Conservation (phyloP, 495 filamentous ascomycete species). For the Penicillium longicatenatum region DNA sequence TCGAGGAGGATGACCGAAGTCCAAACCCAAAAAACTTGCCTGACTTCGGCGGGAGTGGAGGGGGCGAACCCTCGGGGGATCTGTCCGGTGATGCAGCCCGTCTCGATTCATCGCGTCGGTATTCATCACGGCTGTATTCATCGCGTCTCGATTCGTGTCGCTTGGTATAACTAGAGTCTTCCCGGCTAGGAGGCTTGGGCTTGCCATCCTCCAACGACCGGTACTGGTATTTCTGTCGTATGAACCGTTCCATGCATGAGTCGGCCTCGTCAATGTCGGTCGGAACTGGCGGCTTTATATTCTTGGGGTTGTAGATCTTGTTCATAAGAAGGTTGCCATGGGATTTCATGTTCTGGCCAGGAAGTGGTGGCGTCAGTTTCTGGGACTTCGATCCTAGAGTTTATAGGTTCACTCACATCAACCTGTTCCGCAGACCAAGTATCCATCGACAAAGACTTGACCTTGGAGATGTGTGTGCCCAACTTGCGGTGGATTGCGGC, state of each 20-base stretch:
- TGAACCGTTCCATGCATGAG: conserved; percentile 88
- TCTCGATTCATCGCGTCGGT: conserved; percentile 6
- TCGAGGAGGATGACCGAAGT: conserved; percentile 70
- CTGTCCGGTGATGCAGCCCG: background rate
- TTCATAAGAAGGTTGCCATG: conserved; percentile 86
- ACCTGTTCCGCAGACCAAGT: conserved; percentile 94
- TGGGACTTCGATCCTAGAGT: background rate
- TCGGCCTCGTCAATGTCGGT: conserved; percentile 90
- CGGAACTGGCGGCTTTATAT: conserved; percentile 77
- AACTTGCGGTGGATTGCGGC: conserved; percentile 93
- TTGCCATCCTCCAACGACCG: conserved; percentile 56
- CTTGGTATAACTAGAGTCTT: conserved; percentile 39
- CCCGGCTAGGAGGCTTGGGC: conserved; percentile 48
- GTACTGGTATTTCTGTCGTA: conserved; percentile 88
- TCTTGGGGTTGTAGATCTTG: conserved; percentile 81
- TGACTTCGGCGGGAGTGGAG: conserved; percentile 84
- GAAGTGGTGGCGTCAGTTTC: conserved; percentile 1
- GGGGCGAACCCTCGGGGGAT: conserved; percentile 54
- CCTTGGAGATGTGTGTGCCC: conserved; percentile 96
- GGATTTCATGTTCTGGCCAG: conserved; percentile 79
- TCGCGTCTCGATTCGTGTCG: conserved; percentile 8
- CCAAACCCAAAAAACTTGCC: conserved; percentile 74
- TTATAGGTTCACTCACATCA: conserved; percentile 61
- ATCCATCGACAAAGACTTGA: conserved; percentile 98
- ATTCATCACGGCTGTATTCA: background rate